phyloP scores from a whole-genome alignment of 768 basidiomycete species.

The Suillus decipiens region DNA sequence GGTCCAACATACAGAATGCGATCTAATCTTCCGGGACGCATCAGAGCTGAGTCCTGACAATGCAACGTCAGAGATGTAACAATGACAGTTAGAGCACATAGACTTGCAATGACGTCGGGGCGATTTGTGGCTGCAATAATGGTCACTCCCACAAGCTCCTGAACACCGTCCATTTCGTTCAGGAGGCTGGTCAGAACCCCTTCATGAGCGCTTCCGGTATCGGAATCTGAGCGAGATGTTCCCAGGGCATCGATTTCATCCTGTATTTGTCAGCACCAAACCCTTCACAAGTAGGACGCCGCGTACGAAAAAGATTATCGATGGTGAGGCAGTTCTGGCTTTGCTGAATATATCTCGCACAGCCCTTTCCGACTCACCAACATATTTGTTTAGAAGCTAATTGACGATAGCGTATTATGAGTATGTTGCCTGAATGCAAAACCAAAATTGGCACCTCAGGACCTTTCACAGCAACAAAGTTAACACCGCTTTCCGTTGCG shows the following conservation, averaged over 20 bases:
- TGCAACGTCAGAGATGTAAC: background rate
- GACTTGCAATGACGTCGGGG: conserved; percentile 84
- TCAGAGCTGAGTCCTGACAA: conserved; percentile 84
- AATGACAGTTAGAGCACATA: background rate
- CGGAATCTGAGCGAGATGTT: conserved; percentile 61
- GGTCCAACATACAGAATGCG: conserved; percentile 93
- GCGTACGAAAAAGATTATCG: conserved; percentile 94
- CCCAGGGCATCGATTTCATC: conserved; percentile 98
- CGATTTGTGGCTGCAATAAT: conserved; percentile 95
- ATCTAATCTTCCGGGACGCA: conserved; percentile 94
- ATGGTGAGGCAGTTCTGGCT: conserved; percentile 90
- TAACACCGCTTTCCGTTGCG: conserved; percentile 91
- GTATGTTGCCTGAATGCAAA: background rate
- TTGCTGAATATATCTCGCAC: conserved; percentile 96
- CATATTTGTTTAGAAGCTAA: conserved; percentile 95
- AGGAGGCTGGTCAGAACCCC: conserved; percentile 91
- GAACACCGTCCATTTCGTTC: conserved; percentile 99
- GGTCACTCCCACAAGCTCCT: conserved; percentile 93
- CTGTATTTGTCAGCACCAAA: conserved; percentile 41
- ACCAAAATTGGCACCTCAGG: conserved; percentile 71
- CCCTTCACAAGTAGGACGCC: background rate
- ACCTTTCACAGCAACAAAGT: conserved; percentile 96
- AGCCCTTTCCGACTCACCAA: conserved; percentile 95
- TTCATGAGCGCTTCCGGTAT: conserved; percentile 62
- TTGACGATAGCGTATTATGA: conserved; percentile 8